Conservation (phyloP, 176 grass and related monocot genomes). For the Bromus sterilis region DNA sequence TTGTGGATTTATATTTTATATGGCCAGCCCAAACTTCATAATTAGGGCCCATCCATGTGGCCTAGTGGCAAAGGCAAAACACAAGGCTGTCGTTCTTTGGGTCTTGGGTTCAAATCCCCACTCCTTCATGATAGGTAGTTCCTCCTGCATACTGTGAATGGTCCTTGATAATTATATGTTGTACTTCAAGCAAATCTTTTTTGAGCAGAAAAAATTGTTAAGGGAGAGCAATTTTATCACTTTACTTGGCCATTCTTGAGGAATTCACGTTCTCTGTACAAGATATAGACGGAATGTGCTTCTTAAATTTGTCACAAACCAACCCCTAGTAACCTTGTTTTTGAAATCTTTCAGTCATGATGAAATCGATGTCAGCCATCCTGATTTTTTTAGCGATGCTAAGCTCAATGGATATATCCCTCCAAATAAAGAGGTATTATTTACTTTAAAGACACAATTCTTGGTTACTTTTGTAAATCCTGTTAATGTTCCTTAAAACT, state of each 20-base stretch:
- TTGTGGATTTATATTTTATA: not conserved
- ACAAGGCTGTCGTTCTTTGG: not conserved
- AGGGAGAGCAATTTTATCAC: not conserved
- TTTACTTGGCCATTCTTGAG: not conserved
- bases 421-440: conserved; percentile 77
- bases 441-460: not conserved
- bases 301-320: not conserved
- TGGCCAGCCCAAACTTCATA: not conserved
- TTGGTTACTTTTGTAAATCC: not conserved
- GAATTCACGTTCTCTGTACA: not conserved
- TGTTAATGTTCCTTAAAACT: not conserved
- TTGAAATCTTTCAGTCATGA: conserved; percentile 62
- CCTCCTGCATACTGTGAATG: not conserved
- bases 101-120: not conserved
- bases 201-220: not conserved
- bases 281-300: not conserved
- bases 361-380: conserved; percentile 93
- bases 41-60: not conserved
- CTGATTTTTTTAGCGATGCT: conserved; percentile 89
- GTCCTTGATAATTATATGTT: not conserved
- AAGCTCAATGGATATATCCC: conserved; percentile 87
- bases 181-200: not conserved
- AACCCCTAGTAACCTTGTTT: conserved; percentile 8
- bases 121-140: conserved; percentile 5
- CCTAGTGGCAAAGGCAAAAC: not conserved